Base-by-base conservation (phyloP, 768 basidiomycete species). In the Psilocybe azurescens region DNA sequence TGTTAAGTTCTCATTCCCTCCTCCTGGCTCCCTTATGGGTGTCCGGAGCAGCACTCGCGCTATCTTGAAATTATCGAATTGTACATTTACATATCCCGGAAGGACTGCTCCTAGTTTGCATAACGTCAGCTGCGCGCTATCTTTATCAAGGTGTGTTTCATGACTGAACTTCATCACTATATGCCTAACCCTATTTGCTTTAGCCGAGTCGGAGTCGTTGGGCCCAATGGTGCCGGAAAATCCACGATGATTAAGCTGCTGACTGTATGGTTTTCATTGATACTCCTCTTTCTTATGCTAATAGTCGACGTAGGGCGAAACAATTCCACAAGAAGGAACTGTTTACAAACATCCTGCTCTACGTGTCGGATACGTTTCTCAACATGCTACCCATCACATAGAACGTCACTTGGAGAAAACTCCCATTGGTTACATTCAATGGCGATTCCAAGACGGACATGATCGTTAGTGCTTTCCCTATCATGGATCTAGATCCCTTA, bases 371-470 rank as follows among this genome's bases (percentile, higher is more conserved):
- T 98, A 98, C 75, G 95, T 99, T 65, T 96, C 97, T 3, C 96
- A 99, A 71, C 96, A 99, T 75, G 96, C 96, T 39, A 98, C 97
- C 58, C 97, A 97, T 79, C 96, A 99, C 73, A 91, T 97, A 65
- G 94, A 97, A 74, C 90, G 87, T 69, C 96, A 99, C 79, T 75
- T 99, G 48, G 95, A 97, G 77, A 97, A 99, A 80, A 97, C 95
- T 4, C 94, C 97, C 28, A 93, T 96, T 62, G 91, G 90, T 58
- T 99, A 99, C 72, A 97, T 98, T 69, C 95, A 97, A 79, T 99
- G 96, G 96, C 91, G 96, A 69, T 99, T 95, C 87, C 96, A 98
- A 74, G 96, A 97, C 75, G 97, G 96, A 53, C 92, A 97, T 76
- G 96, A 99, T 83, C 91, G 95, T 92, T 74, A 66, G 88, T 81